These are phyloP conservation scores for Trichoderma aggressivum DNA, from an alignment of 2,329 filamentous ascomycete species.

Conservation along the genomic window DNA sequence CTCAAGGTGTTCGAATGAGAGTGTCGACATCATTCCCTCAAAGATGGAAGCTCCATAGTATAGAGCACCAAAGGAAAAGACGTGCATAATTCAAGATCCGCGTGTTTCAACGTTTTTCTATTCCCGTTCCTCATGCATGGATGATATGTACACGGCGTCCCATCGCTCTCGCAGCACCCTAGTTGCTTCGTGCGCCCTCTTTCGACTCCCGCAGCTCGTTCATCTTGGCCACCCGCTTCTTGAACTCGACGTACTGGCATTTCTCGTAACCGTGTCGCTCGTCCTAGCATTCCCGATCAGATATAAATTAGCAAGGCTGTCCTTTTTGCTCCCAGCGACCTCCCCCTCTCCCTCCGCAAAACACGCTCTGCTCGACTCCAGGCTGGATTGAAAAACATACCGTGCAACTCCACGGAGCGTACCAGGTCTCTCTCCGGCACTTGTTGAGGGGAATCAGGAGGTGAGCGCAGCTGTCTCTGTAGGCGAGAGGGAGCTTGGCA, in stretches of 20 bases:
- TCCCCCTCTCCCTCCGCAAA: background rate
- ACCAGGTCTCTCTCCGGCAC: constrained; percentile 88
- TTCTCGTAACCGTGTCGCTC: constrained; percentile 98
- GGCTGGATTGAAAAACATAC: constrained; percentile 52
- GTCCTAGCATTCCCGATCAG: constrained; percentile 54
- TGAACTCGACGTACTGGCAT: constrained; percentile 98
- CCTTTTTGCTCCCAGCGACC: background rate
- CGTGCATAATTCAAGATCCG: background rate
- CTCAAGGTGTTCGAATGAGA: background rate
- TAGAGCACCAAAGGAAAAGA: background rate
- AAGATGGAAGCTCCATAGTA: background rate
- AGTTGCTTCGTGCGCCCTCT: constrained; percentile 83
- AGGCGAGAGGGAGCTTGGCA: constrained; percentile 80
- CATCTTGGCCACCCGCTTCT: constrained; percentile 98
- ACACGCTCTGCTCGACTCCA: background rate
- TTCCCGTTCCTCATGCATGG: constrained; percentile 10
- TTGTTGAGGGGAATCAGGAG: constrained; percentile 93
- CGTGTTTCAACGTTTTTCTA: background rate
- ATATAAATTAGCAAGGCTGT: background rate
- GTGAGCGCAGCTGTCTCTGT: constrained; percentile 93
- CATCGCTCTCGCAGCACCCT: constrained; percentile 24
- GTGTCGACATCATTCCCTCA: no score
- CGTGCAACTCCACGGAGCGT: constrained; percentile 96
- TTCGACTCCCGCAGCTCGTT: constrained; percentile 87
- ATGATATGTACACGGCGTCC: constrained; percentile 18